phyloP scores from a whole-genome alignment of 2,329 filamentous ascomycete species.

The Fusarium duplospermum region DNA sequence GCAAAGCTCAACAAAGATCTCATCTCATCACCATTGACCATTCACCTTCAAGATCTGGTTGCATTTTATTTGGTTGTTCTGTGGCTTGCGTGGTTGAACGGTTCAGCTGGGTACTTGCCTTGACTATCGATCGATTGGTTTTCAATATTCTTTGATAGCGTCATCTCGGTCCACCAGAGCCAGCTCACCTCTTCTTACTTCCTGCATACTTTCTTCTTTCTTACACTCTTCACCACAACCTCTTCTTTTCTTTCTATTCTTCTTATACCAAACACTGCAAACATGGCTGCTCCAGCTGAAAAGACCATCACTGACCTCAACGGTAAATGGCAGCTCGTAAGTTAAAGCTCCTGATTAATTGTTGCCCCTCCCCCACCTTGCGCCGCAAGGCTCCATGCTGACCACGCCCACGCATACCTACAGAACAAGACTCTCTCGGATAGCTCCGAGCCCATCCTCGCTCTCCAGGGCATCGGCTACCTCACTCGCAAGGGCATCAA shows the following conservation, averaged over 20 bases:
- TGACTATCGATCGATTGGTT: not conserved
- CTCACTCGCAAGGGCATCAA: slow-evolving; percentile 78
- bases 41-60: not conserved
- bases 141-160: slow-evolving; percentile 22
- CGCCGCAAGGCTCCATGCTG: slow-evolving; percentile 2
- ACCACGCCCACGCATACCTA: not conserved
- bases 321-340: slow-evolving; percentile 77
- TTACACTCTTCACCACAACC: not conserved
- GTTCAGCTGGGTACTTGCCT: not conserved
- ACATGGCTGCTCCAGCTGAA: slow-evolving; percentile 77
- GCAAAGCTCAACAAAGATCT: not conserved
- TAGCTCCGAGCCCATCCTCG: slow-evolving; percentile 74
- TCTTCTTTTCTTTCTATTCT: not conserved
- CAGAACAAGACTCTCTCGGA: slow-evolving; percentile 83
- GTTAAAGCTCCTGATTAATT: slow-evolving; percentile 36
- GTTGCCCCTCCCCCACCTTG: slow-evolving; percentile 3
- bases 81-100: not conserved
- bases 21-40: not conserved
- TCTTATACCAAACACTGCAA: slow-evolving; percentile 38
- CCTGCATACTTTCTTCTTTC: not conserved
- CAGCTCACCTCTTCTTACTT: not conserved
- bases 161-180: slow-evolving; percentile 33
- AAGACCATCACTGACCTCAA: slow-evolving; percentile 75
- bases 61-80: not conserved
- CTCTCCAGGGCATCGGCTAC: slow-evolving; percentile 79